Base-by-base conservation (phyloP, 2,329 filamentous ascomycete species). In the Ascochyta pisi region DNA sequence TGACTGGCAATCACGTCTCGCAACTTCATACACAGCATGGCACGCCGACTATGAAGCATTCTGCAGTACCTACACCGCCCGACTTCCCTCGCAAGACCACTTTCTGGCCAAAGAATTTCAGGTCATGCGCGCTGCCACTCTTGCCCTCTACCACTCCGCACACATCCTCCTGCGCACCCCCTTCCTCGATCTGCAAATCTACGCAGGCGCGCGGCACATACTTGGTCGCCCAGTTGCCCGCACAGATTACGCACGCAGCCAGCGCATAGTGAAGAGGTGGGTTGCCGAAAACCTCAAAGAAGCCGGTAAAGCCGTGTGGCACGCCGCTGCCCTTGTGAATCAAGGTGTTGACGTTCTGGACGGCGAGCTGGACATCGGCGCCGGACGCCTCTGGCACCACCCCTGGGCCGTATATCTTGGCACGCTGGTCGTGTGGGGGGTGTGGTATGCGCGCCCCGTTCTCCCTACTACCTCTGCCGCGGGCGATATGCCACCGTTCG, bases 391-490 rank as follows among this genome's bases (percentile, higher is more conserved):
- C 0, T 87, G 87, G 65, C 84, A 87, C 63, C 84, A 86, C 16
- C 83, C 84, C 0, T 88, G 85, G 86, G 84, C 83, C 58, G 66
- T 87, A 12, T 87, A 87, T 61, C 73, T 88, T 1, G 83, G 83
- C 0, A 85, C 84, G 0, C 63, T 87, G 37, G 82, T 83, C 0
- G 80, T 82, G 29, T 88, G 85, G 84, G 80, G 81, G 0, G 85
- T 84, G 49, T 83, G 86, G 63, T 81, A 83, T 45, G 74, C 75
- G 31, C 57, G 67, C 6, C 71, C 71, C 15, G 4, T 47, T 2
- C 48, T 23, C 27, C 40, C 40, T 26, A 33, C 39, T 15, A 33
- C 56, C 10, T 34, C 57, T 5, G 23, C 37, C n/a, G 9, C 45
- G 3, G 48, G 57, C 2, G 51, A 50, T 19, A 7, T 55, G 2